A percentile compares a stretch with the other conserved stretches of the same genome.
Evolutionary conservation across 208 protist genomes (phyloP).

Genomic region (Lotmaria passim): DNA sequence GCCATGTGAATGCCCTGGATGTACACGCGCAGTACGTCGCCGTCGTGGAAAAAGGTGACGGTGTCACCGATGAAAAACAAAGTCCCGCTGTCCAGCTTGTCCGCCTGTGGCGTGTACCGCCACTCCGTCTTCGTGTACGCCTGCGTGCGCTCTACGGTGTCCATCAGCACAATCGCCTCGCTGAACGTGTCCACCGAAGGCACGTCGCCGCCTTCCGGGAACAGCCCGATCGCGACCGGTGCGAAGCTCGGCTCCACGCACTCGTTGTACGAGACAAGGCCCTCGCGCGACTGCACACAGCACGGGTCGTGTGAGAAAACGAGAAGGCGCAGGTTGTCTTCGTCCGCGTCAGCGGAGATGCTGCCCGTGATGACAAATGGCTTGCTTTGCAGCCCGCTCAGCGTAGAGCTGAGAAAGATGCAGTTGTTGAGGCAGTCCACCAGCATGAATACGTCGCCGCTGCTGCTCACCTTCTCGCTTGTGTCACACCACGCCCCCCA

Average conservation of each 20-base stretch:
- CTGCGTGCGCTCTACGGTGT: slow-evolving; percentile 62
- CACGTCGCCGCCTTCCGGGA: slow-evolving; percentile 39
- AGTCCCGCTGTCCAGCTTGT: slow-evolving; percentile 38
- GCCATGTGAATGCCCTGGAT: slow-evolving; percentile 38
- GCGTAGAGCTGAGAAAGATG: slow-evolving; percentile 69
- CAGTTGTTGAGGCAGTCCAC: slow-evolving; percentile 66
- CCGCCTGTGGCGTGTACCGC: slow-evolving; percentile 48
- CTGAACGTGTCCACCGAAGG: slow-evolving; percentile 35
- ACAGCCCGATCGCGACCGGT: slow-evolving; percentile 66
- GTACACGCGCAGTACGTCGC: slow-evolving; percentile 47
- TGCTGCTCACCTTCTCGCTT: slow-evolving; percentile 48
- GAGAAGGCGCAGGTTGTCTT: slow-evolving; percentile 58
- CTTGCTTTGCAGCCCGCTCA: slow-evolving; percentile 60
- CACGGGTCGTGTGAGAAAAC: slow-evolving; percentile 78
- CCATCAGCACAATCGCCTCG: slow-evolving; percentile 60
- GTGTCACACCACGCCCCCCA: slow-evolving; percentile 88
- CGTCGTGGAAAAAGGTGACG: slow-evolving; percentile 61
- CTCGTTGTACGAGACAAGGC: slow-evolving; percentile 59
- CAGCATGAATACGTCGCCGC: slow-evolving; percentile 59
- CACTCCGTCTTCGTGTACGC: slow-evolving; percentile 43
- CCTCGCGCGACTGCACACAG: slow-evolving; percentile 47
- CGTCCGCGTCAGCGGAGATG: slow-evolving; percentile 44
- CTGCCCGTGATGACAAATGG: slow-evolving; percentile 74
- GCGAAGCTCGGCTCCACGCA: slow-evolving; percentile 54
- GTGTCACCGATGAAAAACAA: slow-evolving; percentile 87